Evolutionary conservation across 2,329 filamentous ascomycete species (phyloP), one percentile per base, ranked within the genome.

Genomic region (Colletotrichum paranaense): DNA sequence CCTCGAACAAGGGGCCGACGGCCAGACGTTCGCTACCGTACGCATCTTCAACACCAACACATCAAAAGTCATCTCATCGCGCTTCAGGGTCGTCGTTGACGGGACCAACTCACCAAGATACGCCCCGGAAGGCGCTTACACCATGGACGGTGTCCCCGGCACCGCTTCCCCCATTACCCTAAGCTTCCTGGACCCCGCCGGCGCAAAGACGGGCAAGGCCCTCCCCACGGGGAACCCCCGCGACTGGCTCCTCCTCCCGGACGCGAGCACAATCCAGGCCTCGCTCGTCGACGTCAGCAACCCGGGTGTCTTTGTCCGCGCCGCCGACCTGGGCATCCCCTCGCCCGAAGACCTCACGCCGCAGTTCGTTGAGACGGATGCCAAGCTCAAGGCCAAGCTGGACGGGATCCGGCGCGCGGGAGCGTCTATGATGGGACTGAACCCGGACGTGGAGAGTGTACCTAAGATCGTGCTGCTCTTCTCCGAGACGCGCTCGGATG

Each of bases 401-500:
- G 84, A 85, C 68, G 67, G 74, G 11, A 81, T 86, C 26, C 79
- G 84, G 12, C 80, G 79, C 9, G 79, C 77, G 2, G 85, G 82
- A 2, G 83, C 83, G 1, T 76, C 74, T 0, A 76, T 71, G 72
- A 86, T 86, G 84, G 84, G 84, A 0, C 76, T 86, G 1, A 82
- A 84, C 26, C 80, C 79, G 0, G 73, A 77, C 5, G 77, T 78
- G 1, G 77, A 81, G 74, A 85, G 83, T 74, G 82, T 86, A 30
- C 85, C 84, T n/a, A 86, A 86, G 78, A 82, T 86, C 38, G 82
- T 86, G 22, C 71, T 88, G 5, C 81, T 88, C 11, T 85, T 85
- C 19, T 76, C 81, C 0, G 79, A 77, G 26, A 55, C 59, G 9
- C 74, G 65, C 26, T 74, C 77, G 14, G 67, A 75, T 11, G 77